phyloP scores from a whole-genome alignment of 305 asterid species.

The Ilex paraguariensis region DNA sequence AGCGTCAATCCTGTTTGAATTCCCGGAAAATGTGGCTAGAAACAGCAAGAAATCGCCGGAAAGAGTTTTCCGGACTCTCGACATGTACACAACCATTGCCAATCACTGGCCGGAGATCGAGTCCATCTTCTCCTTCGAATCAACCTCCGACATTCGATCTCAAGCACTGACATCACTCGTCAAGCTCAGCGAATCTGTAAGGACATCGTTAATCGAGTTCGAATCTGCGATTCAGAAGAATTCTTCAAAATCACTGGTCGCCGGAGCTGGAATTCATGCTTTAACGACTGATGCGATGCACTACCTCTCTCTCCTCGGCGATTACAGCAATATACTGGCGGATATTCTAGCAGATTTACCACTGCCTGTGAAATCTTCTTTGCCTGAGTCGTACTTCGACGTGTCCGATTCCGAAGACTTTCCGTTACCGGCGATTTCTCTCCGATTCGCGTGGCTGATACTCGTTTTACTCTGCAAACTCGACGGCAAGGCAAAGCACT shows the following conservation, averaged over 20 bases:
- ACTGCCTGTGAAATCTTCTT: conserved; percentile 22
- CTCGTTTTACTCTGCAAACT: conserved; percentile 62
- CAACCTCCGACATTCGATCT: conserved; percentile 36
- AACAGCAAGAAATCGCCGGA: conserved; percentile 49
- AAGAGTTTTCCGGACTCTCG: conserved; percentile 59
- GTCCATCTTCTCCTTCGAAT: conserved; percentile 49
- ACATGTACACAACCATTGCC: conserved; percentile 67
- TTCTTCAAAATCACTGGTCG: conserved; percentile 37
- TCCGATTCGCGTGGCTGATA: conserved; percentile 58
- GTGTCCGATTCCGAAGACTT: conserved; percentile 48
- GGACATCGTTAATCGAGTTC: conserved; percentile 40
- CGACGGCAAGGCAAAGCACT: conserved; percentile 56
- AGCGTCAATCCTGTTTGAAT: conserved; percentile 58
- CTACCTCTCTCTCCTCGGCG: conserved; percentile 54
- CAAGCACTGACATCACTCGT: conserved; percentile 50
- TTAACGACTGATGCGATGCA: conserved; percentile 58
- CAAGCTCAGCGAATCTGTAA: conserved; percentile 45
- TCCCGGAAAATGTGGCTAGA: conserved; percentile 56
- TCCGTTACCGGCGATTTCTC: conserved; percentile 40
- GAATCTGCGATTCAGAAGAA: conserved; percentile 44
- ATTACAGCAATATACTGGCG: conserved; percentile 51
- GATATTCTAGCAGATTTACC: conserved; percentile 48
- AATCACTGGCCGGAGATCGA: conserved; percentile 68
- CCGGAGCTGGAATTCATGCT: conserved; percentile 65
- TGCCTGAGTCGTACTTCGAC: conserved; percentile 52